phyloP scores from a whole-genome alignment of 495 filamentous ascomycete species.

The Hypoxylon intermedium region DNA sequence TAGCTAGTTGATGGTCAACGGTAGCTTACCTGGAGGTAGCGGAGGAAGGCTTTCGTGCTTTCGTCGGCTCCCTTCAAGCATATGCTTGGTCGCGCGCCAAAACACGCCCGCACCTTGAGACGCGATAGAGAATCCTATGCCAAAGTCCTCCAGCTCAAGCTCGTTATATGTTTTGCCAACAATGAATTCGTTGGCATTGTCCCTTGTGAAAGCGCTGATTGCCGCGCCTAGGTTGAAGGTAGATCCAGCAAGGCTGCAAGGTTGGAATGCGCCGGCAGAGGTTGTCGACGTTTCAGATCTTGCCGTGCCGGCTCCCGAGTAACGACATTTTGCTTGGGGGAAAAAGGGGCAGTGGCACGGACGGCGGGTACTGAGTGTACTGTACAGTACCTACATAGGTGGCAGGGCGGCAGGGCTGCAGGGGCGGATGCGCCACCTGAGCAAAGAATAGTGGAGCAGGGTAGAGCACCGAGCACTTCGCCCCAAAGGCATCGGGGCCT shows the following conservation, averaged over 20 bases:
- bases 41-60: conserved; percentile 33
- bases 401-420: background rate
- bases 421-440: conserved; percentile 9
- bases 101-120: conserved; percentile 22
- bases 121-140: conserved; percentile 17
- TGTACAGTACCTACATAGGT: no score
- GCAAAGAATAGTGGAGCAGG: conserved; percentile 28
- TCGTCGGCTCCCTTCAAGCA: conserved; percentile 36
- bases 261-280: conserved; percentile 38
- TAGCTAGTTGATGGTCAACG: background rate
- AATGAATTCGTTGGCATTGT: conserved; percentile 40
- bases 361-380: no score
- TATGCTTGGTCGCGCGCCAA: conserved; percentile 42
- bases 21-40: conserved; percentile 30
- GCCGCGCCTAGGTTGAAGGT: conserved; percentile 43
- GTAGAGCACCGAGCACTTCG: no score
- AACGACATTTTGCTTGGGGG: conserved; percentile 39
- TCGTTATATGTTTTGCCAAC: conserved; percentile 37
- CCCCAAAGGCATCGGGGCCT: conserved; percentile 33
- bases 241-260: conserved; percentile 5
- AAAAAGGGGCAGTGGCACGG: conserved; percentile 29
- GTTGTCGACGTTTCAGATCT: conserved; percentile 34
- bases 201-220: conserved; percentile 39
- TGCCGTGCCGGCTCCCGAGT: no score
- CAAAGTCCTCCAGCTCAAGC: conserved; percentile 42